A percentile compares a stretch with the other conserved stretches of the same genome.
Evolutionary conservation across 768 basidiomycete genomes (phyloP).

Genomic region (Auriscalpium orientale): DNA sequence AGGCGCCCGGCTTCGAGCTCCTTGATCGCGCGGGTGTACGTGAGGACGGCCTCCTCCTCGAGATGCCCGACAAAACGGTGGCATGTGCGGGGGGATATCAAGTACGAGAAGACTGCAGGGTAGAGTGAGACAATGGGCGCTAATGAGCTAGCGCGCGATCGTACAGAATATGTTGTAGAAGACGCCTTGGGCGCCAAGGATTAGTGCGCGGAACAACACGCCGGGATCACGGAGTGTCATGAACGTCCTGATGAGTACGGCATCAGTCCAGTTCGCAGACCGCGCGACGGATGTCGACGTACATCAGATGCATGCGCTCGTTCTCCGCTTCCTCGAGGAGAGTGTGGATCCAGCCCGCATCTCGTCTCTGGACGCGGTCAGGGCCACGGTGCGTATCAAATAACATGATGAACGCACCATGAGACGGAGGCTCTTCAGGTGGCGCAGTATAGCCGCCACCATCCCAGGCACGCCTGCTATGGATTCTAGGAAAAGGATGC

Average conservation of each 20-base stretch:
- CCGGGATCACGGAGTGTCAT: slow-evolving; percentile 85
- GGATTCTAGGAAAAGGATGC: slow-evolving; percentile 72
- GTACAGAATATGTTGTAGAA: slow-evolving; percentile 84
- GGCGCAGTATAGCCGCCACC: slow-evolving; percentile 85
- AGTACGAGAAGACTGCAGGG: slow-evolving; percentile 60
- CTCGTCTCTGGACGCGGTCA: slow-evolving; percentile 32
- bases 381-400: background rate
- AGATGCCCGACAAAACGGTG: slow-evolving; percentile 90
- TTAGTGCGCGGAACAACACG: slow-evolving; percentile 68
- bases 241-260: slow-evolving; percentile 64
- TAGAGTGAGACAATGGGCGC: background rate
- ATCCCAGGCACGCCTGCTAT: slow-evolving; percentile 95
- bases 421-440: slow-evolving; percentile 79
- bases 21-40: slow-evolving; percentile 79
- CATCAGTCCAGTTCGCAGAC: background rate
- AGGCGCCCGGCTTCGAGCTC: slow-evolving; percentile 78
- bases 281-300: slow-evolving; percentile 14
- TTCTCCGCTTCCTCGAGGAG: slow-evolving; percentile 93
- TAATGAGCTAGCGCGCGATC: slow-evolving; percentile 17
- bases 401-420: slow-evolving; percentile 45
- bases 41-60: slow-evolving; percentile 92
- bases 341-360: slow-evolving; percentile 83
- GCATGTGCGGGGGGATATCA: slow-evolving; percentile 65
- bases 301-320: slow-evolving; percentile 95
- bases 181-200: slow-evolving; percentile 89